Evolutionary conservation across 352 stramenopile species (phyloP).

Genomic region (Chloridella minuta): DNA sequence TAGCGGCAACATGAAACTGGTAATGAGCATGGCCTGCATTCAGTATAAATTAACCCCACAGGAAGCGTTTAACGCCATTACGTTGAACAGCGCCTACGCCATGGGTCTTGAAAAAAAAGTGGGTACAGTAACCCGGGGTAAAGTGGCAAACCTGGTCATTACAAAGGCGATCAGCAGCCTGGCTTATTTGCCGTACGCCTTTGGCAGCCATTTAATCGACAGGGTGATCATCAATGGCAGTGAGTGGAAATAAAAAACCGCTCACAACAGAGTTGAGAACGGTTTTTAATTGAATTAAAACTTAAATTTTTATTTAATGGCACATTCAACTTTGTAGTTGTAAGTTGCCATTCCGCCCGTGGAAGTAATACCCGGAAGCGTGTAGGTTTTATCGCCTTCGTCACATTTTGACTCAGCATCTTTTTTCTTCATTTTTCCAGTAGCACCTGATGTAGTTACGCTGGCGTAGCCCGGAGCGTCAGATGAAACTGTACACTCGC

Average conservation of each 20-base stretch:
- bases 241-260: neutral
- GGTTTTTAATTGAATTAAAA: too few relatives aligned
- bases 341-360: too few relatives aligned
- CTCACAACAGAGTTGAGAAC: too few relatives aligned
- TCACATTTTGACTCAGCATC: too few relatives aligned
- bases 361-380: too few relatives aligned
- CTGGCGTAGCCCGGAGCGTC: too few relatives aligned
- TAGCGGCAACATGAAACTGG: constrained; percentile 14
- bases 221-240: neutral
- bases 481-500: too few relatives aligned
- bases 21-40: constrained; percentile 16
- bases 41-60: constrained; percentile 16
- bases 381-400: too few relatives aligned
- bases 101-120: constrained; percentile 12
- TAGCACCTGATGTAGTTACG: too few relatives aligned
- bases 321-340: too few relatives aligned
- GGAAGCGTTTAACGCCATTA: constrained; percentile 18
- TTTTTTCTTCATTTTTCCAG: too few relatives aligned
- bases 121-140: constrained; percentile 15
- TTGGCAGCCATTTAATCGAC: neutral
- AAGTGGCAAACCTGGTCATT: constrained; percentile 5
- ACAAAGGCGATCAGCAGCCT: neutral
- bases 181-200: constrained; percentile 13
- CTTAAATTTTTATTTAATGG: too few relatives aligned
- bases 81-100: constrained; percentile 16